phyloP scores from a whole-genome alignment of 2,329 filamentous ascomycete species.

The Ophiosphaerella herpotricha region DNA sequence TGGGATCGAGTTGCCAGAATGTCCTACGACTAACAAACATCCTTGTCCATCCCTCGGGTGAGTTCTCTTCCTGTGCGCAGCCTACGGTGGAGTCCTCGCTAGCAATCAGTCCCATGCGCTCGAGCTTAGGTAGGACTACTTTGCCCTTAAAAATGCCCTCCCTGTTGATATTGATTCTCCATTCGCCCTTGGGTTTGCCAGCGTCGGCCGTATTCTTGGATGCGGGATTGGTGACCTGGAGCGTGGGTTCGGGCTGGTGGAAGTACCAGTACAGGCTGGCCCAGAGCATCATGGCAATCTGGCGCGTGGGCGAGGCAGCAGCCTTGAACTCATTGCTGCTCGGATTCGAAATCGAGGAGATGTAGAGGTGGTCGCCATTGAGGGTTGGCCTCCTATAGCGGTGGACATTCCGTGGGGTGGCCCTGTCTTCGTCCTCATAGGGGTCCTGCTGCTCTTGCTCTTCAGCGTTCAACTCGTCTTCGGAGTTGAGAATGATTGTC shows the following conservation, averaged over 20 bases:
- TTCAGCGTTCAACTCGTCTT: constrained; percentile 46
- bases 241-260: constrained; percentile 76
- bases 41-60: constrained; percentile 69
- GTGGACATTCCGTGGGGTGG: constrained; percentile 55
- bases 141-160: constrained; percentile 87
- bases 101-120: constrained; percentile 86
- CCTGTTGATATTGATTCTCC: constrained; percentile 80
- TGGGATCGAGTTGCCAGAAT: constrained; percentile 92
- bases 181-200: constrained; percentile 81
- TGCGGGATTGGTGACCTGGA: constrained; percentile 64
- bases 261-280: constrained; percentile 97
- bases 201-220: constrained; percentile 66
- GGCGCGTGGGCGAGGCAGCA: constrained; percentile 77
- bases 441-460: constrained; percentile 38
- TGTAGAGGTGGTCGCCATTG: constrained; percentile 80
- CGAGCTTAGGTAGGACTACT: constrained; percentile 85
- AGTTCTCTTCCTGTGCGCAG: constrained; percentile 63
- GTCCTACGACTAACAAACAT: constrained; percentile 82
- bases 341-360: constrained; percentile 88
- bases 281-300: constrained; percentile 97
- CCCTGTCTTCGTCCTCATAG: constrained; percentile 37
- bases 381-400: constrained; percentile 77
- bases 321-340: constrained; percentile 79
- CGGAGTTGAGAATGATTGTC: constrained; percentile 84
- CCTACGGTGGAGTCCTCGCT: constrained; percentile 78